Conservation (phyloP, 2,329 filamentous ascomycete species). For the Diaporthe caulivora region DNA sequence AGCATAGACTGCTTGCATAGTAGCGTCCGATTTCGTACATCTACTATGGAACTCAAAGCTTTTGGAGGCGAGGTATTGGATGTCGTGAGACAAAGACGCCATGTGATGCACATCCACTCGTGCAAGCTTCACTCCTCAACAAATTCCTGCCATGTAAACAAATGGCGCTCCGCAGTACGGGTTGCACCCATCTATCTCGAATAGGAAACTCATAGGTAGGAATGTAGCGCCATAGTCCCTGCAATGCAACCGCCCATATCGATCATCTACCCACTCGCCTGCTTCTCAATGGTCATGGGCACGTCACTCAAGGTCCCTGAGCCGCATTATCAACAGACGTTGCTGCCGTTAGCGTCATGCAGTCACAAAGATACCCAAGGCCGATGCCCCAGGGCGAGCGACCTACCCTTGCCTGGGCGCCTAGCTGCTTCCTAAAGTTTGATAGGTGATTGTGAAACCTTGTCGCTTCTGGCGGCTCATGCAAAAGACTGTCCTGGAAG, state of each 20-base stretch:
- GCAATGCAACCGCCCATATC: conserved; percentile 20
- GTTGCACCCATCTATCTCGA: not conserved
- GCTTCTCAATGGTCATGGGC: not conserved
- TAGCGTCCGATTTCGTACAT: not conserved
- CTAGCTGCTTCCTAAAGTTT: not conserved
- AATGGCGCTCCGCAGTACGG: not conserved
- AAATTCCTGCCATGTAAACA: not conserved
- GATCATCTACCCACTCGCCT: not conserved
- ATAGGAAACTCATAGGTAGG: not conserved
- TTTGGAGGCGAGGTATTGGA: not conserved
- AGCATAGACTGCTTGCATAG: not conserved
- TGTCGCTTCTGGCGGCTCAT: not conserved
- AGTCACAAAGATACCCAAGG: not conserved
- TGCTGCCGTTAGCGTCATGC: not conserved
- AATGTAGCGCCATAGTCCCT: not conserved
- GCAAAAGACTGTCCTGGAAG: not conserved
- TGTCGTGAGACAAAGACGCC: not conserved
- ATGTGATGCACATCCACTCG: not conserved
- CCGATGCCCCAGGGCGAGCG: not conserved
- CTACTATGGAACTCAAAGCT: not conserved
- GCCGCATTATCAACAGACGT: not conserved
- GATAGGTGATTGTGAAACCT: too few relatives aligned
- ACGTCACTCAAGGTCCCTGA: not conserved
- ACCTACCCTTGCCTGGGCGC: not conserved
- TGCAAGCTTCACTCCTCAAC: not conserved